Evolutionary conservation across 192 early-diverging fungal species (phyloP).

Genomic region (Backusella tarrabulga): DNA sequence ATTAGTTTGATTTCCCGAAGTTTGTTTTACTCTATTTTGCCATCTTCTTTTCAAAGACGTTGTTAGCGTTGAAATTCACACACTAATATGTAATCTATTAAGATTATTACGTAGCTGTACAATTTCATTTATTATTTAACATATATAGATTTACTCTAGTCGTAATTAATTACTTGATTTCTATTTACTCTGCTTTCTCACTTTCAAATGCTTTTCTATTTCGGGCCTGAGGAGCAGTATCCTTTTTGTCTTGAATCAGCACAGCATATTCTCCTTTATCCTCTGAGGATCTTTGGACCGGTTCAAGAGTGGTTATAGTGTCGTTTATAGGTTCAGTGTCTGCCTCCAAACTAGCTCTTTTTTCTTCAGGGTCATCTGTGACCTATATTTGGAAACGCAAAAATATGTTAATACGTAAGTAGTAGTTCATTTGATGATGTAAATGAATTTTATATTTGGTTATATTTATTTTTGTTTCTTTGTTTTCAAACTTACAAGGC

Average conservation of each 20-base stretch:
- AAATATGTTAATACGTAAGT: not conserved
- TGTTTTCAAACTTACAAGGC: constrained; percentile 4
- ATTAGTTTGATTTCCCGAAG: not conserved
- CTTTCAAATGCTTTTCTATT: not conserved
- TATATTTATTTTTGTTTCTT: not conserved
- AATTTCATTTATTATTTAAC: not conserved
- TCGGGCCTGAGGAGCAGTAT: not conserved
- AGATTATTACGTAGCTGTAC: not conserved
- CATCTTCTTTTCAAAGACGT: not conserved
- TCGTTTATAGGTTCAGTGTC: constrained; percentile 8
- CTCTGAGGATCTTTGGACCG: not conserved
- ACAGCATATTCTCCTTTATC: not conserved
- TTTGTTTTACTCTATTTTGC: not conserved
- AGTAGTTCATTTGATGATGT: not conserved
- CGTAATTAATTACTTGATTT: not conserved
- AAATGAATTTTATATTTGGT: not conserved
- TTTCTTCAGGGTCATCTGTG: not conserved
- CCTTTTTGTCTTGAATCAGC: not conserved
- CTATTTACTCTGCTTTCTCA: not conserved
- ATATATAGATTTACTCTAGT: not conserved
- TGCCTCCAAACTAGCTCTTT: not conserved
- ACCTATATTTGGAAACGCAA: not conserved
- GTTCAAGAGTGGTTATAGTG: constrained; percentile 9
- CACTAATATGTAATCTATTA: not conserved
- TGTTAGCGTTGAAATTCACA: not conserved